Percentiles rank a stretch among this genome's conserved stretches.
phyloP scores from a whole-genome alignment of 768 basidiomycete genomes.

The Dentipellis fragilis region DNA sequence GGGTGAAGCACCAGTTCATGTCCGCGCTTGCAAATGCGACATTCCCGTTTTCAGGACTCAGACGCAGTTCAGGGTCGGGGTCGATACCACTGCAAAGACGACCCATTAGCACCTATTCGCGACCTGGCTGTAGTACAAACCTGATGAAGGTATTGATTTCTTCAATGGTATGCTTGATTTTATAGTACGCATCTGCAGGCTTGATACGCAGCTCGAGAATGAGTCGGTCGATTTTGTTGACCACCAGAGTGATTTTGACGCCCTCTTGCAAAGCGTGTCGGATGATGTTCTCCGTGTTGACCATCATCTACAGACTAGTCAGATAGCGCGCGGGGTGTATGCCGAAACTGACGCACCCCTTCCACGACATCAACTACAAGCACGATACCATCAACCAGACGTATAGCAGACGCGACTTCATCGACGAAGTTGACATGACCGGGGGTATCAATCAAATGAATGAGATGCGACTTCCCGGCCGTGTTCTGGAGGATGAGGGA shows the following conservation, averaged over 20 bases:
- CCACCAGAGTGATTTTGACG: conserved; percentile 81
- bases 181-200: conserved; percentile 94
- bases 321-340: not conserved
- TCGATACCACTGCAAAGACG: conserved; percentile 55
- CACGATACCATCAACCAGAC: conserved; percentile 84
- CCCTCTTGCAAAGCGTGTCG: conserved; percentile 86
- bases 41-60: conserved; percentile 93
- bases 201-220: conserved; percentile 95
- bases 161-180: conserved; percentile 98
- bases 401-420: conserved; percentile 82
- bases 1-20: conserved; percentile 97
- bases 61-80: conserved; percentile 75
- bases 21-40: conserved; percentile 96
- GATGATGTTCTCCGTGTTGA: conserved; percentile 80
- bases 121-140: conserved; percentile 28
- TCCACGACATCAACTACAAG: conserved; percentile 98
- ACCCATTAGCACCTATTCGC: not conserved
- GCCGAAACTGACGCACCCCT: conserved; percentile 44
- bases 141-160: conserved; percentile 96
- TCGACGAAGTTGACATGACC: conserved; percentile 99
- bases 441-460: conserved; percentile 94
- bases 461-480: conserved; percentile 82
- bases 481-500: conserved; percentile 82
- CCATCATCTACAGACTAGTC: conserved; percentile 60
- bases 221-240: conserved; percentile 97